These are phyloP conservation scores for Citrus inodora DNA, from an alignment of 345 rosid genomes.

Conservation along the genomic window DNA sequence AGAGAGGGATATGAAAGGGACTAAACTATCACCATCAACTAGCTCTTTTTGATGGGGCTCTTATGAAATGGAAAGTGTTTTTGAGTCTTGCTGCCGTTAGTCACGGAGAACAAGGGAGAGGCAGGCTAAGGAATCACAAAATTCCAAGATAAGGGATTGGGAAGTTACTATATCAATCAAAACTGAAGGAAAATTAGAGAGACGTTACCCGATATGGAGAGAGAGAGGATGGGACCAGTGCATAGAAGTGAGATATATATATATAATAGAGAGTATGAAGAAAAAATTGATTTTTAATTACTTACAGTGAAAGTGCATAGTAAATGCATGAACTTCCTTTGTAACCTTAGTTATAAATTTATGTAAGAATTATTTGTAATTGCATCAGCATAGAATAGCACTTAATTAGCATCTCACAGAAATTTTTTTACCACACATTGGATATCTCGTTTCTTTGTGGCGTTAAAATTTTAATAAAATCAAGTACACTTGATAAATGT, in stretches of 20 bases:
- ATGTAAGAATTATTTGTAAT: background rate
- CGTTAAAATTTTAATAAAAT: background rate
- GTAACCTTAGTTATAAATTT: too few species aligned
- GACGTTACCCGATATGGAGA: background rate
- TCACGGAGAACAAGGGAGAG: conserved; percentile 8
- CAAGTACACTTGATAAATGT: background rate
- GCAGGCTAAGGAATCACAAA: background rate
- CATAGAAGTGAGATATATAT: background rate
- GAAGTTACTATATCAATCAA: conserved; percentile 7
- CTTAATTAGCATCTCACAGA: background rate
- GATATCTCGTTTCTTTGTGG: background rate
- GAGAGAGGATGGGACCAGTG: background rate
- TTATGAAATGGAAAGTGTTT: background rate
- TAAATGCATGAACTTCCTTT: too few species aligned
- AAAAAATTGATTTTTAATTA: background rate
- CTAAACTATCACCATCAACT: conserved; percentile 65
- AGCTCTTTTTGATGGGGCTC: background rate
- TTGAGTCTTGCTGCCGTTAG: background rate
- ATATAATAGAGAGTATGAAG: background rate
- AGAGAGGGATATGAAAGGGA: conserved; percentile 42
- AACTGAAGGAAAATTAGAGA: conserved; percentile 3
- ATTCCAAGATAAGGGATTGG: background rate
- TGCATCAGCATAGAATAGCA: background rate
- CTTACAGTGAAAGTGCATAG: background rate
- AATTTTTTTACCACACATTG: background rate